Base-by-base conservation (phyloP, 2,329 filamentous ascomycete genomes). In the Immersiporthe knoxdaviesiana region DNA sequence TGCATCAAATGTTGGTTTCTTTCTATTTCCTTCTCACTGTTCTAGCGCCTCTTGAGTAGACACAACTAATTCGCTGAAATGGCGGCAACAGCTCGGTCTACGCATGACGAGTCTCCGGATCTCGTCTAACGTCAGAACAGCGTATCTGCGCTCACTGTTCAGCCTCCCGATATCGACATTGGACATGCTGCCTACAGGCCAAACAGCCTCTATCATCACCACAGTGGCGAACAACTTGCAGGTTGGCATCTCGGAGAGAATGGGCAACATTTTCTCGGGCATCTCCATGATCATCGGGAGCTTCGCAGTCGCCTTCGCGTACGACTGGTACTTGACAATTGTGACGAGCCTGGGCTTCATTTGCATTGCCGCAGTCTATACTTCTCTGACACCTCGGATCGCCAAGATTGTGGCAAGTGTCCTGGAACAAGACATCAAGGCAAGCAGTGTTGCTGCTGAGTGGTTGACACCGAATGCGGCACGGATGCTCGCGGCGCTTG, bases 151-250 rank as follows among this genome's bases (percentile, higher is more conserved):
- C 63, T 81, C 84, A 41, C 83, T 92, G 2, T 87, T 93, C 62
- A 81, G 83, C 0, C 88, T 92, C 74, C 87, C 89, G 50, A 86
- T 92, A 47, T 86, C 89, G 66, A 87, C 89, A 18, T 86, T 92
- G 30, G 90, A 92, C 76, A 70, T 70, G 68, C 63, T 89, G 77
- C 84, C 87, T 0, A 81, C 87, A 0, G 89, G 89, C 1, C 84
- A 85, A 56, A 85, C 87, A 0, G 87, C 88, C 0, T 84, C 84
- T 11, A 87, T 88, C 60, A 89, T 91, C 70, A 90, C 89, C 1
- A 86, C 87, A 6, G 88, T 87, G 3, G 87, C 87, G 66, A 90
- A 89, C 74, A 83, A 82, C 6, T 78, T 91, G 14, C 88, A 90
- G 74, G 78, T 88, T 12, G 88, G 88, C 4, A 88, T 90, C 65